phyloP scores from a whole-genome alignment of 805 yeast species.

The Ogataea paradorogensis region DNA sequence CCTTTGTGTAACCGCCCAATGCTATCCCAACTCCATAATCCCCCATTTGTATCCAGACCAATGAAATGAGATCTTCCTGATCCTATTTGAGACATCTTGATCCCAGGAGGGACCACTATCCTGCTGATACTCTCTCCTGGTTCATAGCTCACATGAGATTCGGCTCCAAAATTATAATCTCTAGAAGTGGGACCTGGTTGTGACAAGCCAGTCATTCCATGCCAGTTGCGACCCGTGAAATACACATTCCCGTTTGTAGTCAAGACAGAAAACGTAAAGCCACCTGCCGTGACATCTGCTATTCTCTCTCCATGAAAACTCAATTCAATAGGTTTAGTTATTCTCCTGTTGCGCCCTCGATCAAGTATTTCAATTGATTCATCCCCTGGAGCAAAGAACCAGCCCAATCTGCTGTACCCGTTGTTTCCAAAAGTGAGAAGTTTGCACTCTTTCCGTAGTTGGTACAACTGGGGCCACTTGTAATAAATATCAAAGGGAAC shows the following conservation, averaged over 20 bases:
- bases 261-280: conserved; percentile 59
- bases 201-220: conserved; percentile 35
- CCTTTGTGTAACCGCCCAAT: conserved; percentile 39
- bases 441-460: conserved; percentile 37
- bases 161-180: conserved; percentile 23
- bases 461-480: conserved; percentile 52
- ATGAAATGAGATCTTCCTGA: conserved; percentile 66
- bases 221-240: conserved; percentile 45
- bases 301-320: conserved; percentile 36
- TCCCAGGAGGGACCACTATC: conserved; percentile 11
- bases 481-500: conserved; percentile 38
- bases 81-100: conserved; percentile 45
- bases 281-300: conserved; percentile 57
- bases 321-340: conserved; percentile 13
- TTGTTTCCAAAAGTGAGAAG: conserved; percentile 52
- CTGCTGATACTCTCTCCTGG: conserved; percentile 12
- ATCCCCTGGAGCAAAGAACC: conserved; percentile 6
- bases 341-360: conserved; percentile 8
- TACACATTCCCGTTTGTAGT: conserved; percentile 55
- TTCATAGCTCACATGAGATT: neutral
- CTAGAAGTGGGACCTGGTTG: conserved; percentile 41
- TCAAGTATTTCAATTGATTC: conserved; percentile 19
- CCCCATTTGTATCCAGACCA: conserved; percentile 49
- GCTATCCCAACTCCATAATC: conserved; percentile 63
- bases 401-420: conserved; percentile 46